Base-by-base conservation (phyloP, 805 yeast species). In the Lipomyces orientalis region DNA sequence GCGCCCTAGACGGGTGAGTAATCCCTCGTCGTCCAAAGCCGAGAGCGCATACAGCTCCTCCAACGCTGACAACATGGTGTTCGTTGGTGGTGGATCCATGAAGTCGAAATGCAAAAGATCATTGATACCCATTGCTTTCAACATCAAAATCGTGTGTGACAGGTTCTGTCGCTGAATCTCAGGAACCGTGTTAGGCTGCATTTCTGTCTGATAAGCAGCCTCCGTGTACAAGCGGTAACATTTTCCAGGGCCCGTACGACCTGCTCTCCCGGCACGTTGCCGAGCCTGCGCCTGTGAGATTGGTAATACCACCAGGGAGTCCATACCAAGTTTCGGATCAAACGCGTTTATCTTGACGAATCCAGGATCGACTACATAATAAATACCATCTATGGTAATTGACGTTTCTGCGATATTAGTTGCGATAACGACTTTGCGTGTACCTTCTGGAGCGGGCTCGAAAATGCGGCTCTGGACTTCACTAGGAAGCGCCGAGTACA, bases 401-500 rank as follows among this genome's bases (percentile, higher is more conserved):
- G 98, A 94, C 0, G 99, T 94, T 77, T 94, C 99, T 9, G 99
- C 99, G 72, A 95, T 95, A 73, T 95, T 95, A 0, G 99, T 95
- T 0, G 98, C 98, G 51, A 95, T 79, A 0, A 95, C 96, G 22
- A 94, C 93, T 76, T 95, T 95, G 52, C 99, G 80, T 1, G 90
- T 79, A 46, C 87, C 86, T 1, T 83, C 81, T 0, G 97, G 97
- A 0, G 98, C 91, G 1, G 93, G 92, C 67, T 91, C 95, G 76
- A 95, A 95, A 49, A 95, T 93, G 64, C 82, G 82, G 37, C 86
- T 82, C 76, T 95, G 99, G 74, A 87, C 81, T 49, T 93, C 97
- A 10, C 91, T 85, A 0, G 98, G 97, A 58, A 95, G 79, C 70
- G 92, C 93, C 1, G 98, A 95, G 78, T 93, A 95, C 1, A 95